Evolutionary conservation across 768 basidiomycete genomes (phyloP).

Genomic region (Pulveroboletus sp.): DNA sequence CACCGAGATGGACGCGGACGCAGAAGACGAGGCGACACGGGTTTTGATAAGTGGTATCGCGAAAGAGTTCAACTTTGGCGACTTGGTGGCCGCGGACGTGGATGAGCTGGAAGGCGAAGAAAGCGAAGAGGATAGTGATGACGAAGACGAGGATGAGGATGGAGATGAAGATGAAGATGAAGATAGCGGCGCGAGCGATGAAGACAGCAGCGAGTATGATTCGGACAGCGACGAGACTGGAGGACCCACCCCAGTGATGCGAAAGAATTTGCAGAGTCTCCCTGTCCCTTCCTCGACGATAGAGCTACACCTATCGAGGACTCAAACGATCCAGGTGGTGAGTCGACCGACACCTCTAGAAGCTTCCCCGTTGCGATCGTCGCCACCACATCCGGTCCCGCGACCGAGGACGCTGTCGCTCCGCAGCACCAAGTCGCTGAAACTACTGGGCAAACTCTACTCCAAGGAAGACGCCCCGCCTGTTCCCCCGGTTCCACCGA

Average conservation of each 20-base stretch:
- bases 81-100: constrained; percentile 72
- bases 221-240: constrained; percentile 14
- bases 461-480: constrained; percentile 38
- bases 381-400: constrained; percentile 2
- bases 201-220: constrained; percentile 40
- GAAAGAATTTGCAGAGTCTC: constrained; percentile 8
- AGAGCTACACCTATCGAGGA: neutral
- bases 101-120: too few relatives aligned
- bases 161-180: constrained; percentile 41
- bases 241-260: constrained; percentile 3
- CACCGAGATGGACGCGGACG: constrained; percentile 48
- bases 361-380: neutral
- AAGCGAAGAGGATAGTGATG: constrained; percentile 66
- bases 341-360: neutral
- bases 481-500: constrained; percentile 43
- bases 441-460: constrained; percentile 16
- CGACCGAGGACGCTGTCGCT: constrained; percentile 42
- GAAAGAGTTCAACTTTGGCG: constrained; percentile 76
- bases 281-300: neutral
- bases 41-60: constrained; percentile 79
- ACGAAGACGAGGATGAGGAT: constrained; percentile 36
- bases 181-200: constrained; percentile 35
- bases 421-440: constrained; percentile 45
- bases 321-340: neutral
- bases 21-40: constrained; percentile 76